Conservation (phyloP, 768 basidiomycete species). For the Suillus spraguei region DNA sequence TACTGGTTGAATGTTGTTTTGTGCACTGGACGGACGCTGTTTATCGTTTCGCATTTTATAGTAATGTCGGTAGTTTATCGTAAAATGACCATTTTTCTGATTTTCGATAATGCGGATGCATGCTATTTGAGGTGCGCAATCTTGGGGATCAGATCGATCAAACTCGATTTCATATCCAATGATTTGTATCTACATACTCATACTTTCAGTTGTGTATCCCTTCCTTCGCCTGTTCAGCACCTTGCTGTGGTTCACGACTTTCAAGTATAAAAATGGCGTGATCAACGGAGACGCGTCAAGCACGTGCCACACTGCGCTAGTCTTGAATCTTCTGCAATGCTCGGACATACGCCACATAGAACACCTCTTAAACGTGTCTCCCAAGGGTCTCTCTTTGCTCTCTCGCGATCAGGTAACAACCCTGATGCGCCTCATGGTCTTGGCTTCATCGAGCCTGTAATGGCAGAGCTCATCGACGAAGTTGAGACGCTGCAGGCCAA, state of each 20-base stretch:
- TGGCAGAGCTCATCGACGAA: constrained; percentile 89
- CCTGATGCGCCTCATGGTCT: constrained; percentile 82
- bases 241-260: background rate
- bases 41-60: background rate
- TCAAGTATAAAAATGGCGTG: background rate
- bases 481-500: constrained; percentile 79
- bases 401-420: constrained; percentile 70
- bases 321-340: constrained; percentile 11
- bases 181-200: background rate
- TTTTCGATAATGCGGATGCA: background rate
- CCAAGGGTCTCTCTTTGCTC: constrained; percentile 85
- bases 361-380: constrained; percentile 90
- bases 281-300: background rate
- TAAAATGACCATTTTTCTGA: constrained; percentile 1
- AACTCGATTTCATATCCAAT: background rate
- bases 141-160: background rate
- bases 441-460: constrained; percentile 81
- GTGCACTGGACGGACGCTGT: background rate
- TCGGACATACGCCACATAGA: constrained; percentile 54
- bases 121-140: background rate
- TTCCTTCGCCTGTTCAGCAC: too few relatives aligned
- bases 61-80: background rate
- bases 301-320: constrained; percentile 5
- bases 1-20: background rate
- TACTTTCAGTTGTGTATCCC: background rate